Evolutionary conservation across 768 basidiomycete species (phyloP).

Genomic region (Amanita jacksonii): DNA sequence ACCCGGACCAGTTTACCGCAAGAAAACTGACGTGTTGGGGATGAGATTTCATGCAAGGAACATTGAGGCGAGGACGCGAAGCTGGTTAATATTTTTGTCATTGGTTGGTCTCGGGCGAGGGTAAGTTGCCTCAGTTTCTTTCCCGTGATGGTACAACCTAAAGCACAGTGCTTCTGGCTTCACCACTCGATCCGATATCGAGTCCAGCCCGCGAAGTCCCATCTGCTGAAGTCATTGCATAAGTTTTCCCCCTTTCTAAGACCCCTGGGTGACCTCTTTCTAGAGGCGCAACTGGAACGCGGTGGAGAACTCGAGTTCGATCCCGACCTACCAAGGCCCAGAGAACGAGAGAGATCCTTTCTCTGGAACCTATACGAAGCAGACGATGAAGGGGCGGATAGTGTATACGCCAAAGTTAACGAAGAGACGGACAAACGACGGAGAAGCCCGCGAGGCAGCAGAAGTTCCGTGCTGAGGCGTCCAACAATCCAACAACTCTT

Average conservation of each 20-base stretch:
- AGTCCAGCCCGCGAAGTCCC: constrained; percentile 95
- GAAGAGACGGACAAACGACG: constrained; percentile 83
- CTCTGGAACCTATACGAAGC: constrained; percentile 91
- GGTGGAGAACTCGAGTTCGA: constrained; percentile 86
- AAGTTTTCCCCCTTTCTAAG: background rate
- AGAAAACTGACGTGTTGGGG: too few species aligned
- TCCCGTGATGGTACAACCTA: constrained; percentile 7
- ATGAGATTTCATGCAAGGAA: too few species aligned
- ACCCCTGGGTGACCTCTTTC: constrained; percentile 18
- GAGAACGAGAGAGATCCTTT: constrained; percentile 97
- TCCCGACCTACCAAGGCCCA: constrained; percentile 89
- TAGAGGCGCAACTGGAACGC: constrained; percentile 77
- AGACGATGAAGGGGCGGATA: constrained; percentile 96
- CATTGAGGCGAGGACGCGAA: too few species aligned
- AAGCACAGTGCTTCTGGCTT: constrained; percentile 81
- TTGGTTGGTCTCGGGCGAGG: constrained; percentile 97
- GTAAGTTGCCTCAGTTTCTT: constrained; percentile 33
- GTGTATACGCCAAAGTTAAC: constrained; percentile 90
- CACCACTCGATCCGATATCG: constrained; percentile 97
- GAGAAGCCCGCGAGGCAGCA: constrained; percentile 66
- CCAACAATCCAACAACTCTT: constrained; percentile 95
- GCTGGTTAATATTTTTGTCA: too few species aligned
- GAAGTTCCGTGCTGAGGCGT: constrained; percentile 75
- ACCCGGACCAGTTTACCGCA: too few species aligned
- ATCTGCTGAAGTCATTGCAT: constrained; percentile 86